Base-by-base conservation (phyloP, 805 yeast genomes). In the Nakazawaea peltata region DNA sequence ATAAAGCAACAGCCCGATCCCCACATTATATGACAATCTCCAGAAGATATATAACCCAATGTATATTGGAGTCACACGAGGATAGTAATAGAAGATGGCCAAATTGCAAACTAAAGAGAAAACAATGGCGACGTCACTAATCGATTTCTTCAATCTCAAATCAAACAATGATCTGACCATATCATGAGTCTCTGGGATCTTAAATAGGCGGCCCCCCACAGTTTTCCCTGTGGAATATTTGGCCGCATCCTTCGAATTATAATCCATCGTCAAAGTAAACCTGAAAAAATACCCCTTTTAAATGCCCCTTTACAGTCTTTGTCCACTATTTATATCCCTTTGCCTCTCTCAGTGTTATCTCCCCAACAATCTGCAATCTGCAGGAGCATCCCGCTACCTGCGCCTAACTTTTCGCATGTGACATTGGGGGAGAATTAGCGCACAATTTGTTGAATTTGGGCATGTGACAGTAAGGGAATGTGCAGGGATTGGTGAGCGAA, bases 161-260 rank as follows among this genome's bases (percentile, higher is more conserved):
- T 84, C 90, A 46, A 84, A 77, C 33, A 85, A 59, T 1, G 90
- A 78, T 42, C 85, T 67, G 23, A 84, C 81, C 92, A 84, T 83
- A 51, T 84, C 94, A 48, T 79, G 81, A 21, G 94, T 84, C 45
- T 71, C 69, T 1, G 83, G 82, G 25, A 67, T 70, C 22, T 53
- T 46, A 42, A 69, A 69, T 16, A 68, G 57, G 28, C 54, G 65
- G 4, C 71, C 73, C 11, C 49, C 44, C 42, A 64, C 61, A 22
- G 73, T 65, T 40, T 67, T 63, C 1, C 74, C 75, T 36, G 54
- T 53, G 9, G 44, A 44, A 34, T 44, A 44, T 21, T 42, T 37
- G 8, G 17, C 12, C 15, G 34, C 44, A 33, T 44, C 48, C 29
- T 44, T 44, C 14, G 15, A 15, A 22, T 44, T 44, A 19, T 33